Base-by-base conservation (phyloP, 768 basidiomycete species). In the Hygrocybe coccinea region DNA sequence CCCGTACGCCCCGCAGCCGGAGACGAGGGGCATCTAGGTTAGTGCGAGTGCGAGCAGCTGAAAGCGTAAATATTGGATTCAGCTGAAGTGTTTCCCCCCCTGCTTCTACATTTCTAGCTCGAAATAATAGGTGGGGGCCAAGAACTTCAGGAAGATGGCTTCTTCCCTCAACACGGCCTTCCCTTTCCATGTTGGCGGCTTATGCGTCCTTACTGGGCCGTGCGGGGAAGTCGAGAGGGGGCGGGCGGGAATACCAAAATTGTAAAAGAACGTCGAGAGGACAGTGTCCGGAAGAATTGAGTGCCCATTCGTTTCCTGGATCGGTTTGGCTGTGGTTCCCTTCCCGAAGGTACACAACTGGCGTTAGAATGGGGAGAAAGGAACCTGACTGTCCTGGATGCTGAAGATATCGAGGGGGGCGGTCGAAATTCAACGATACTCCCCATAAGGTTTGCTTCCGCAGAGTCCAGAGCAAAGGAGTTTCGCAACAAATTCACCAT, bases 101-200 rank as follows among this genome's bases (percentile, higher is more conserved):
- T 8, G 29, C 29, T 8, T 29, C 29, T 29, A 29, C 29, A 4
- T 29, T 29, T 29, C 29, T 29, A 5, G 77, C 76, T 6, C 72
- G 59, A 50, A 58, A 67, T 60, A 69, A 74, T 47, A 82, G 74
- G 59, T 76, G 77, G n/a, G 76, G 75, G 55, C 74, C 75, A 38
- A 84, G 73, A 57, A 74, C 78, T 57, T 69, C 71, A 36, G 82
- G 82, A 15, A 84, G 74, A 29, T 78, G 78, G 71, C 79, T 81
- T 57, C 74, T 70, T 56, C 64, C 62, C 45, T 45, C 8, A 29
- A 29, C 29, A 29, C 29, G 29, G 29, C 29, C 55, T 50, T 64
- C 59, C 50, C 59, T 60, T 57, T 67, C 63, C 55, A 19, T 48
- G n/a, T 19, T 25, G 6, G n/a, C 24, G n/a, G 17, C n/a, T 48